Conservation (phyloP, 169 alveolate genomes). For the Plasmodium vivax region DNA sequence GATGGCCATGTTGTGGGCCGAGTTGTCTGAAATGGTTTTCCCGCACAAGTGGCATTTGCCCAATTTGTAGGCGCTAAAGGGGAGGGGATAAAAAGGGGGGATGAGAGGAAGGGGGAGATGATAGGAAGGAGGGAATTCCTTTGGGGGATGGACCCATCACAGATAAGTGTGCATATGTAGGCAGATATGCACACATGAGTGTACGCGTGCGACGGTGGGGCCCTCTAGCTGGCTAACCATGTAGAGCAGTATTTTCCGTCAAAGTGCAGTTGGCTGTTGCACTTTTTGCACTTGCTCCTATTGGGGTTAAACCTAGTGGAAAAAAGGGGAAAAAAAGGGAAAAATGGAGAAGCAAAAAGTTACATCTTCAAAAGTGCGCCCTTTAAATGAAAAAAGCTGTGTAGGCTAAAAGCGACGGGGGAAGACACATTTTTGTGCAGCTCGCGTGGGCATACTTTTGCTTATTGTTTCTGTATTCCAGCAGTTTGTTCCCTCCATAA, state of each 20-base stretch:
- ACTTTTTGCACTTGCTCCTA: slow-evolving; percentile 82
- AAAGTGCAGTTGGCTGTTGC: slow-evolving; percentile 82
- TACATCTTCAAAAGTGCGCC: not conserved
- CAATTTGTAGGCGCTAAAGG: slow-evolving; percentile 80
- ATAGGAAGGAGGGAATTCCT: not conserved
- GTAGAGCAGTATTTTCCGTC: slow-evolving; percentile 84
- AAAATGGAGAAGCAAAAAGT: not conserved
- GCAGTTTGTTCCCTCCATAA: slow-evolving; percentile 80
- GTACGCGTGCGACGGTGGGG: not conserved
- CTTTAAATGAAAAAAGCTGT: not conserved
- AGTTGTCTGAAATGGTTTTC: slow-evolving; percentile 82
- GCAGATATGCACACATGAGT: not conserved
- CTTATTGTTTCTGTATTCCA: slow-evolving; percentile 77
- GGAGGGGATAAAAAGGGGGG: not conserved
- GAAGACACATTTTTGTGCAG: slow-evolving; percentile 4
- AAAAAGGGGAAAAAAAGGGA: not conserved
- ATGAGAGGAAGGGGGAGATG: not conserved
- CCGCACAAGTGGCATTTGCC: slow-evolving; percentile 87
- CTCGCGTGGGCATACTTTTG: slow-evolving; percentile 71
- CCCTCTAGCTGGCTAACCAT: slow-evolving; percentile 75
- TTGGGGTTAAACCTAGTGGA: slow-evolving; percentile 77
- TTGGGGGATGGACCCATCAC: not conserved
- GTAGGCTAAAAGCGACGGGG: not conserved
- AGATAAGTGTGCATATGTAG: not conserved
- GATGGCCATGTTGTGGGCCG: slow-evolving; percentile 82